A percentile compares a stretch with the other conserved stretches of the same genome.
Evolutionary conservation across 352 stramenopile species (phyloP).

Genomic region (Phytophthora ramorum): DNA sequence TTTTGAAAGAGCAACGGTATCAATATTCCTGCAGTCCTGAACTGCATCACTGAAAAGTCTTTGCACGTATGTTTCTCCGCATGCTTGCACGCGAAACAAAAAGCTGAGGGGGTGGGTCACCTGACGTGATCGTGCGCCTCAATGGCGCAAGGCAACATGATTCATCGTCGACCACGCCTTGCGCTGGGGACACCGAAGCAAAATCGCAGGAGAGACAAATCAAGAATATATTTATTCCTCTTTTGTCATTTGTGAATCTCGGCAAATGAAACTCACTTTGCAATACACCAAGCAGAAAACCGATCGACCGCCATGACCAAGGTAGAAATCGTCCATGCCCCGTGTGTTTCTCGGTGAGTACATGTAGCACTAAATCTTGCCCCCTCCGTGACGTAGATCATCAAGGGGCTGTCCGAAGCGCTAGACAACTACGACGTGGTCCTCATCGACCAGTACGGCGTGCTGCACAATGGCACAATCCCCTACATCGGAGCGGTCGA

Average conservation of each 20-base stretch:
- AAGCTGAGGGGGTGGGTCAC: too few species aligned
- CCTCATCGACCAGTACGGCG: conserved; percentile 93
- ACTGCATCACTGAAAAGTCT: too few species aligned
- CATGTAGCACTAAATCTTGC: background rate
- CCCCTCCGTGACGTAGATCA: conserved; percentile 24
- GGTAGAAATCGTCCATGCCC: background rate
- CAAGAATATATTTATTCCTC: background rate
- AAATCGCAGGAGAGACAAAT: background rate
- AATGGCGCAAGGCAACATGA: background rate
- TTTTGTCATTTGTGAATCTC: background rate
- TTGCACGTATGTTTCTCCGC: too few species aligned
- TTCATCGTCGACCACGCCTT: too few species aligned
- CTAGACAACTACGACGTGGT: conserved; percentile 86
- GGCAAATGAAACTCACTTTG: background rate
- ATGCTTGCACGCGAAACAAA: too few species aligned
- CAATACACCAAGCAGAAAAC: conserved; percentile 10
- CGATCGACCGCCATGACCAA: conserved; percentile 21
- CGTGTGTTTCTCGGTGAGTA: background rate
- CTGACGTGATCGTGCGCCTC: too few species aligned
- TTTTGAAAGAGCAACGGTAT: too few species aligned
- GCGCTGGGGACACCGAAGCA: too few species aligned
- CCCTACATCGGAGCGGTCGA: conserved; percentile 70
- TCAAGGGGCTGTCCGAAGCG: conserved; percentile 47
- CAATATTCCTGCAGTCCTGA: too few species aligned
- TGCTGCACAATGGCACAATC: conserved; percentile 90